Conservation (phyloP, 257 asterid genomes). For the Jacaranda copaia region DNA sequence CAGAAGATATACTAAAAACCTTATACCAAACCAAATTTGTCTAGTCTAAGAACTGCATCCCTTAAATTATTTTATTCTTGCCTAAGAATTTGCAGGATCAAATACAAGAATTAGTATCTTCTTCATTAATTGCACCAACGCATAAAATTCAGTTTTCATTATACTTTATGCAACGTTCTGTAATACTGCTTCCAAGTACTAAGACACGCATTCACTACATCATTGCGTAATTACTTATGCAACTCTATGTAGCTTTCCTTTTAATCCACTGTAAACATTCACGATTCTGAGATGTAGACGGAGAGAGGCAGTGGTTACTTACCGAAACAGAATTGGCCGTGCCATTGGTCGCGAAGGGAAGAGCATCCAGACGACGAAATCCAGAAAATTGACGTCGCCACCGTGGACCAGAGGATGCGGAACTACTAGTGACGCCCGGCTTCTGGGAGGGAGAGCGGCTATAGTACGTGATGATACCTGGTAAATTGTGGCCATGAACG, state of each 20-base stretch:
- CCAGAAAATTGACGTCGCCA: constrained; percentile 37
- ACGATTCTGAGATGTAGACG: not conserved
- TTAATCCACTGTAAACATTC: not conserved
- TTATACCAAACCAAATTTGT: not conserved
- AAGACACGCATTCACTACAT: not conserved
- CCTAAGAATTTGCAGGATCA: constrained; percentile 13
- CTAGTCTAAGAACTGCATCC: not conserved
- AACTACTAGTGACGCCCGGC: constrained; percentile 35
- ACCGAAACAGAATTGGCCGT: constrained; percentile 66
- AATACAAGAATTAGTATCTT: not conserved
- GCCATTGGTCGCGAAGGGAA: constrained; percentile 47
- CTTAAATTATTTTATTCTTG: constrained; percentile 12
- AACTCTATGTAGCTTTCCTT: not conserved
- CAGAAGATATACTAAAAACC: no score
- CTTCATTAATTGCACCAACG: not conserved
- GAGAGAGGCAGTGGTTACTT: constrained; percentile 36
- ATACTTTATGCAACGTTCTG: not conserved
- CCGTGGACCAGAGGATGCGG: constrained; percentile 35
- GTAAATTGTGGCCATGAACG: constrained; percentile 45
- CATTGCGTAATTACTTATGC: not conserved
- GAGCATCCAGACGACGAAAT: constrained; percentile 39
- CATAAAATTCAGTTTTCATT: not conserved
- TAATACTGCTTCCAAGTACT: not conserved
- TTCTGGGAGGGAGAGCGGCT: constrained; percentile 20
- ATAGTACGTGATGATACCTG: constrained; percentile 40